Evolutionary conservation across 345 rosid species (phyloP).

Genomic region (Salix caprea): DNA sequence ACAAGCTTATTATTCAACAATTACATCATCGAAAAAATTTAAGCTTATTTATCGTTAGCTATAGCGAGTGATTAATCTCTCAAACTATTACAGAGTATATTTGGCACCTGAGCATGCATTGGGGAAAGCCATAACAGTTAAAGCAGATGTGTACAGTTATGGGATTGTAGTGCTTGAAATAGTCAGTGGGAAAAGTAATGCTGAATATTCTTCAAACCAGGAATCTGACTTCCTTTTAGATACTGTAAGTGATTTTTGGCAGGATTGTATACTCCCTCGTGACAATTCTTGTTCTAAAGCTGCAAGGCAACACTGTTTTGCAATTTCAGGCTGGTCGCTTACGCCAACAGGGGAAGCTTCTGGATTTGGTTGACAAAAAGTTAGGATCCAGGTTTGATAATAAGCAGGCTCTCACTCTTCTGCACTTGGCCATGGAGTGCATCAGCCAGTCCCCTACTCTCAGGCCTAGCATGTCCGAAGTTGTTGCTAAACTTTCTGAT

Average conservation of each 20-base stretch:
- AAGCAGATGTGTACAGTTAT: conserved; percentile 20
- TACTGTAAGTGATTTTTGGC: not conserved
- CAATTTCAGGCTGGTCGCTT: conserved; percentile 8
- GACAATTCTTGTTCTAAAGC: not conserved
- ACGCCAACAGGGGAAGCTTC: not conserved
- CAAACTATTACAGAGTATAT: conserved; percentile 4
- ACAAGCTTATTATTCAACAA: no score
- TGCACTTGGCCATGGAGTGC: conserved; percentile 14
- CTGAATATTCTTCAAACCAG: not conserved
- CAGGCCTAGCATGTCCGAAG: conserved; percentile 18
- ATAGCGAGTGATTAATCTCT: not conserved
- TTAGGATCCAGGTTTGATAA: not conserved
- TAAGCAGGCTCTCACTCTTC: not conserved
- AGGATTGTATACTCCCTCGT: not conserved
- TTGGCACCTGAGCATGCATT: conserved; percentile 21
- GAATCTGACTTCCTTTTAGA: conserved; percentile 14
- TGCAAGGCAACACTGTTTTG: not conserved
- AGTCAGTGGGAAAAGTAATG: conserved; percentile 9
- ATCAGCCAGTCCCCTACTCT: conserved; percentile 14
- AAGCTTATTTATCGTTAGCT: not conserved
- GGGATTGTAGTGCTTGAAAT: conserved; percentile 22
- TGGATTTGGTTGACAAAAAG: conserved; percentile 7
- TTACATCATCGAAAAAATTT: not conserved
- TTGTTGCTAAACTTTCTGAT: not conserved
- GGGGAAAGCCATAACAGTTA: conserved; percentile 3